Evolutionary conservation across 1,139 yeast genomes (phyloP), one percentile per base, ranked within the genome.

Genomic region (Protomyces gravidus): DNA sequence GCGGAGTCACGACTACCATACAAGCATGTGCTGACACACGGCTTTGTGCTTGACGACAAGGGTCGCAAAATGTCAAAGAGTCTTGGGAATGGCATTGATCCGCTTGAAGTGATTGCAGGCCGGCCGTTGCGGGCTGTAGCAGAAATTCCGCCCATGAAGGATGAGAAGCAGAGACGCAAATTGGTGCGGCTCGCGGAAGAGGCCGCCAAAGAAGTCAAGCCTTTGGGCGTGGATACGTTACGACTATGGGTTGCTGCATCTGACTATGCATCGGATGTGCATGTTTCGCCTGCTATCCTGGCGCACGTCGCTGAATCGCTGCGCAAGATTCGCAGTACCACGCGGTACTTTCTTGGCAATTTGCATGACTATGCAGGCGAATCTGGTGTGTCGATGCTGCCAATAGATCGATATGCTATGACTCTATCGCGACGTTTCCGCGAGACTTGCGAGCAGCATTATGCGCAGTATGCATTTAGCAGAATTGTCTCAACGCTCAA

Each of bases 61-160:
- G 94, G 94, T 25, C 80, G 80, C 62, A 92, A 92, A 68, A 92
- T 92, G 98, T 89, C 97, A 1, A 92, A 92, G 69, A 88, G 96
- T 0, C 73, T 87, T 53, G 97, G 97, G 0, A 92, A 92, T 67
- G 84, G 84, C 0, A 80, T 90, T 42, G 72, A 80, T 0, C 97
- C 98, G 0, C 67, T 66, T 5, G 82, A 81, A 50, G 81, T 76
- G 17, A 81, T 90, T 47, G 74, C 80, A 52, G 96, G 96, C 1
- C 51, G 56, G n/a, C 23, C 51, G 11, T 46, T 46, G 2, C 7
- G 4, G 6, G 48, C 15, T 4, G 51, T 51, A 2, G 39, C 19
- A 1, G 28, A 46, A 11, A 17, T 53, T 1, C 51, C 39, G 5
- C 7, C 25, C 11, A 23, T 53, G 46, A 81, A 82, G 50, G 78